phyloP scores from a whole-genome alignment of 2,329 filamentous ascomycete species.

The Dichotomopilus funicola region DNA sequence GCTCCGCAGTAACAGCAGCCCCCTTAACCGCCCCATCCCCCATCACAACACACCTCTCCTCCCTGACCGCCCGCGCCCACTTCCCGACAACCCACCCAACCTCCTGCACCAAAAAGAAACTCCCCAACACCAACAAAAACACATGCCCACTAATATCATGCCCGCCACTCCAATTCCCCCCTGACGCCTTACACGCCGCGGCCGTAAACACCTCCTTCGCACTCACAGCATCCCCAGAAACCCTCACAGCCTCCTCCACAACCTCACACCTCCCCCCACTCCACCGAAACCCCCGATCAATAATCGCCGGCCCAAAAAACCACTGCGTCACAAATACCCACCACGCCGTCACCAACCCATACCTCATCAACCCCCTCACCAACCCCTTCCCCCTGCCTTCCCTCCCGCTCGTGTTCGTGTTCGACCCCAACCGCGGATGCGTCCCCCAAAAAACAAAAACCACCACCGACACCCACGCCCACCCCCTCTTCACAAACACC shows the following conservation, averaged over 20 bases:
- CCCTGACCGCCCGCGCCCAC: constrained; percentile 39
- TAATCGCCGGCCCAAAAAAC: constrained; percentile 87
- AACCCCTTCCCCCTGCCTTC: constrained; percentile 35
- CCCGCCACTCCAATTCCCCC: constrained; percentile 83
- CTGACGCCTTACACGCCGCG: constrained; percentile 73
- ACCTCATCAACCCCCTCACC: constrained; percentile 44
- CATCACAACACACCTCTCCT: constrained; percentile 62
- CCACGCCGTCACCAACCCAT: constrained; percentile 62
- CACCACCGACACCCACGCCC: constrained; percentile 79
- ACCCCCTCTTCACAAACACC: constrained; percentile 90
- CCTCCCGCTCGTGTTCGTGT: constrained; percentile 32
- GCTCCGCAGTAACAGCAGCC: constrained; percentile 43
- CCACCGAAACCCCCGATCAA: constrained; percentile 82
- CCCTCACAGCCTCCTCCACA: constrained; percentile 31
- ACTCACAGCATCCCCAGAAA: no score
- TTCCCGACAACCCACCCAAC: constrained; percentile 53
- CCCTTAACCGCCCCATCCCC: constrained; percentile 59
- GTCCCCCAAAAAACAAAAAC: constrained; percentile 64
- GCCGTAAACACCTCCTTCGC: constrained; percentile 58
- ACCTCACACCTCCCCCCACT: constrained; percentile 78
- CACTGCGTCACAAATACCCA: constrained; percentile 93
- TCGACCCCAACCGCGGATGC: constrained; percentile 48
- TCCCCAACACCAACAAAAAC: constrained; percentile 82
- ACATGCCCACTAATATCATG: constrained; percentile 96
- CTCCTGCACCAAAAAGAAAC: constrained; percentile 75